Evolutionary conservation across 2,329 filamentous ascomycete species (phyloP).

Genomic region (Aspergillus clavatus): DNA sequence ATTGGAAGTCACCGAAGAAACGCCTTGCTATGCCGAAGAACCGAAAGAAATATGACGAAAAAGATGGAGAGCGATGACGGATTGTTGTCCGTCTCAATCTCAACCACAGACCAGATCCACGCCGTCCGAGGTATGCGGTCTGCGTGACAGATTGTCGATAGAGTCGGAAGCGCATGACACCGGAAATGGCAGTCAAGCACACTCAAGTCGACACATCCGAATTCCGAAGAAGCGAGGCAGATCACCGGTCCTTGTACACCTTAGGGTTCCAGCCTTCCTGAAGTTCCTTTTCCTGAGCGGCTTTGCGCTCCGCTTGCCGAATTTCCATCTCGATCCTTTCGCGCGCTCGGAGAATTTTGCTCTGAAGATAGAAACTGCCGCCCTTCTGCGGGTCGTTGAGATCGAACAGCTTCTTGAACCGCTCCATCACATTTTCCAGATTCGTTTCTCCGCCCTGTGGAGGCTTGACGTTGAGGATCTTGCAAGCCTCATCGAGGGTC

Average conservation of each 20-base stretch:
- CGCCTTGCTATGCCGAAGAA: constrained; percentile 41
- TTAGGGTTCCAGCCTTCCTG: constrained; percentile 91
- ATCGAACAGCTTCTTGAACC: constrained; percentile 95
- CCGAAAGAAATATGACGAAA: constrained; percentile 13
- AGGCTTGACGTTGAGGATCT: constrained; percentile 92
- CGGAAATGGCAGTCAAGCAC: background rate
- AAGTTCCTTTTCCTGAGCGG: constrained; percentile 69
- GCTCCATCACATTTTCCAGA: constrained; percentile 71
- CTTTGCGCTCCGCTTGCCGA: constrained; percentile 64
- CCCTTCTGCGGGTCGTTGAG: constrained; percentile 91
- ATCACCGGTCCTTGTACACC: constrained; percentile 78
- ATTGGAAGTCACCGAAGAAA: constrained; percentile 27
- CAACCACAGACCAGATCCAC: background rate
- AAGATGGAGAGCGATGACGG: constrained; percentile 5
- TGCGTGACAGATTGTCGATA: background rate
- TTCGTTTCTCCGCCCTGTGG: constrained; percentile 73
- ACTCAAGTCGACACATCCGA: background rate
- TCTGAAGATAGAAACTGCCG: constrained; percentile 96
- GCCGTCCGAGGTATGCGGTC: background rate
- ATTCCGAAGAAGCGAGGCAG: background rate
- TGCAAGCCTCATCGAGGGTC: constrained; percentile 93
- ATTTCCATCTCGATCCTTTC: constrained; percentile 90
- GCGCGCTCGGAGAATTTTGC: constrained; percentile 86
- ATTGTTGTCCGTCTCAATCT: background rate
- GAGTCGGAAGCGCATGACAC: background rate